A percentile compares a stretch with the other conserved stretches of the same genome.
phyloP scores from a whole-genome alignment of 345 rosid species.

The Eucalyptus fibrosa region DNA sequence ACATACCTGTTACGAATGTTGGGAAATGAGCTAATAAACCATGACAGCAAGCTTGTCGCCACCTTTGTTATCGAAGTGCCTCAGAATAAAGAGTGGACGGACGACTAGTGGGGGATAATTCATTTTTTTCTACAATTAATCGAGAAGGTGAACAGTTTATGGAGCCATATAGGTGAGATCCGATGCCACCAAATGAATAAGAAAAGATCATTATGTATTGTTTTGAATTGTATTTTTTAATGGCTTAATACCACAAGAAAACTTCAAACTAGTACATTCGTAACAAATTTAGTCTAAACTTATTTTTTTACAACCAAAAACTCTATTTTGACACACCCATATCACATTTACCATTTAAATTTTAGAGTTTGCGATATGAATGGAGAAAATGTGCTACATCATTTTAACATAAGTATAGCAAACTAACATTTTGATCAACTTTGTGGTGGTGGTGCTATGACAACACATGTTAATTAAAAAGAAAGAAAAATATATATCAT shows the following conservation, averaged over 20 bases:
- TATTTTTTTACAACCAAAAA: too few species aligned
- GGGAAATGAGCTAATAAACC: not conserved
- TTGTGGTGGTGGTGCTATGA: not conserved
- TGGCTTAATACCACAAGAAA: not conserved
- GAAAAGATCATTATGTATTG: not conserved
- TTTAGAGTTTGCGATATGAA: not conserved
- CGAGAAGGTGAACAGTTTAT: not conserved
- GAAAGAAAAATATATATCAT: not conserved
- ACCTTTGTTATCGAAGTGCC: not conserved
- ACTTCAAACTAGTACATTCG: too few species aligned
- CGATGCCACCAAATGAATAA: not conserved
- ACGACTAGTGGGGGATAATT: not conserved
- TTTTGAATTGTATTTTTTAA: not conserved
- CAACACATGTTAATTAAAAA: not conserved
- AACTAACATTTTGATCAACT: not conserved
- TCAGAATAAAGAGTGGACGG: not conserved
- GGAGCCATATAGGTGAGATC: not conserved
- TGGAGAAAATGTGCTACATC: not conserved
- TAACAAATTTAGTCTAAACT: too few species aligned
- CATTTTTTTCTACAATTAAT: not conserved
- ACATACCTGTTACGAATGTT: not conserved
- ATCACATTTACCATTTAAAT: not conserved
- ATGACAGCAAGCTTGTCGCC: not conserved
- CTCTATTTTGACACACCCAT: too few species aligned
- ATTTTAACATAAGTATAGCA: not conserved